phyloP scores from a whole-genome alignment of 768 basidiomycete species.

The Amanita brunnescens region DNA sequence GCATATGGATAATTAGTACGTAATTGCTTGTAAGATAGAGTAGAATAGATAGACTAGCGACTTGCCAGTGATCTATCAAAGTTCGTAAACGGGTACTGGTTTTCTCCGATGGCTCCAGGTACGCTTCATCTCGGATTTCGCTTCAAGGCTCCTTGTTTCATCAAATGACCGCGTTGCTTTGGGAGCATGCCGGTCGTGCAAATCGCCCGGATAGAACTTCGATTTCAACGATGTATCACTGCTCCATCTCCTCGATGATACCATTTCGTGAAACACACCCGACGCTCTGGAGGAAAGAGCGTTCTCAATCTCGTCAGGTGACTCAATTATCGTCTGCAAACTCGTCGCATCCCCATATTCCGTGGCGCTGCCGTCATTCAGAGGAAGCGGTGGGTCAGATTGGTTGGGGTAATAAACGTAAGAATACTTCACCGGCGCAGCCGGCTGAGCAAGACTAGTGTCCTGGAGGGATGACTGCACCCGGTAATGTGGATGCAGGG shows the following conservation, averaged over 20 bases:
- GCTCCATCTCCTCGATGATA: not conserved
- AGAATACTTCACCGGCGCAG: not conserved
- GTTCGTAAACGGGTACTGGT: not conserved
- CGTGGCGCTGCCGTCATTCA: not conserved
- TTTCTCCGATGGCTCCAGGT: not conserved
- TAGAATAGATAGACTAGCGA: too few relatives aligned
- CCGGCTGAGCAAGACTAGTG: not conserved
- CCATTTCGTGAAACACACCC: not conserved
- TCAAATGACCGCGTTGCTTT: too few relatives aligned
- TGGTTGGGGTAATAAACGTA: not conserved
- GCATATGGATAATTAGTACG: too few relatives aligned
- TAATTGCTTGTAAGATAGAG: too few relatives aligned
- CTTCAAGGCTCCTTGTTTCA: too few relatives aligned
- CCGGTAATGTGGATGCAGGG: not conserved
- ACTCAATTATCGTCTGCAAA: constrained; percentile 5
- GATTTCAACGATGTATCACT: not conserved
- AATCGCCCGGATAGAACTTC: not conserved
- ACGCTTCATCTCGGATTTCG: not conserved
- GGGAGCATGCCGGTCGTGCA: not conserved
- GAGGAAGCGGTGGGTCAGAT: not conserved
- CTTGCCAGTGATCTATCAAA: not conserved
- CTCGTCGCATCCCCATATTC: not conserved
- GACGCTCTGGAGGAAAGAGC: too few relatives aligned
- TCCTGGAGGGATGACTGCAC: not conserved
- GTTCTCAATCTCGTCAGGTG: not conserved